phyloP scores from a whole-genome alignment of 176 grass and related monocot species.

The Bothriochloa decipiens region DNA sequence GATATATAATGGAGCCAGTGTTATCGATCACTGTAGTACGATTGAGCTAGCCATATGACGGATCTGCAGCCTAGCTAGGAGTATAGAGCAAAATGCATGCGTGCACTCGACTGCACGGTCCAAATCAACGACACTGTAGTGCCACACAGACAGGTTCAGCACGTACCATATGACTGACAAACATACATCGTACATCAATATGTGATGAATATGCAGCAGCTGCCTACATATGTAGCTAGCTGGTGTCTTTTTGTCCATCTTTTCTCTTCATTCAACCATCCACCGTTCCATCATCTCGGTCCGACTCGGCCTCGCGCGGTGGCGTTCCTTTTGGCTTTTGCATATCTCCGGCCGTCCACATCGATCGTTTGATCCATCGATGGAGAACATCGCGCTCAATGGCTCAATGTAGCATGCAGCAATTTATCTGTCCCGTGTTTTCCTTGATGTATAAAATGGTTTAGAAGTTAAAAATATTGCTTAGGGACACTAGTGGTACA shows the following conservation, averaged over 20 bases:
- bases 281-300: neutral
- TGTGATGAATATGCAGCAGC: neutral
- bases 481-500: too few species aligned
- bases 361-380: neutral
- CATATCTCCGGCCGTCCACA: neutral
- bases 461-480: too few species aligned
- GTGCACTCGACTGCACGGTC: neutral
- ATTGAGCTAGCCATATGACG: neutral
- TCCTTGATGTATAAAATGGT: neutral
- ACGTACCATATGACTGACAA: neutral
- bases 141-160: neutral
- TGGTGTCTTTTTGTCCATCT: neutral
- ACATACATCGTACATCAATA: neutral
- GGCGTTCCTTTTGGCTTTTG: neutral
- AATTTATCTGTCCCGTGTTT: neutral
- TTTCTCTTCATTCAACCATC: neutral
- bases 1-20: slow-evolving; percentile 16
- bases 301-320: neutral
- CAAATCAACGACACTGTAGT: neutral
- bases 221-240: neutral
- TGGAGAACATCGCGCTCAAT: neutral
- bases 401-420: neutral
- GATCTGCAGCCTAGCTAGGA: neutral
- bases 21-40: neutral
- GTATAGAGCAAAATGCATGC: neutral